Base-by-base conservation (phyloP, 2,329 filamentous ascomycete species). In the Cladosporium cucumerinum region DNA sequence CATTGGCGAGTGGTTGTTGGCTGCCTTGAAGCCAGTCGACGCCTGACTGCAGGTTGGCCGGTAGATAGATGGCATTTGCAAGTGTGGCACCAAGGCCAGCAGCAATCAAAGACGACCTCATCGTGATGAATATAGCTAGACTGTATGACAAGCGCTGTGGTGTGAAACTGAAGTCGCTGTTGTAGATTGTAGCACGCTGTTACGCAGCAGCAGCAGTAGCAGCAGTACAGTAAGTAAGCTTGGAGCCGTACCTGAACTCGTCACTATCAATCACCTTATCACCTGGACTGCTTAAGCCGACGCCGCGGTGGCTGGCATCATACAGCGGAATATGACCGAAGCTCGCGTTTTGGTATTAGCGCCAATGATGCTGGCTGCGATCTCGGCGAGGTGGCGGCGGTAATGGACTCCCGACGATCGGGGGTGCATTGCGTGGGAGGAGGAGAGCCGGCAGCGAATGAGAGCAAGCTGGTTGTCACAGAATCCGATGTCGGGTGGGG, bases 11-110 rank as follows among this genome's bases (percentile, higher is more conserved):
- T 16, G 73, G 73, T 36, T 64, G 62, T 49, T 63, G 39, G 36
- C 23, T 52, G 55, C 55, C 46, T 39, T 52, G 43, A 28, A 66
- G 32, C 43, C 63, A 23, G 67, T 68, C 66, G 61, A 68, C 65
- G 52, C 69, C 63, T 14, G 69, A 65, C 26, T 61, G 57, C 54
- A 68, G 66, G 52, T 66, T 65, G 46, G 70, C 46, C 18, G 62
- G 68, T 7, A 72, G 57, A 32, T 64, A 68, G 60, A 71, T 64
- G 62, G 70, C 71, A 16, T 67, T 67, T 32, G 67, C 68, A 34
- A 67, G 39, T 12, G 69, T 66, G 26, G 68, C 69, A 26, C 69
- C 68, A 23, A 72, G 64, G 30, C 70, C 60, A 10, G 65, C 62
- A 10, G 66, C 61, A 26, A 69, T 61, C 51, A 63, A 16, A 23